Evolutionary conservation across 306 rosid species (phyloP).

Genomic region (Prunus armeniaca): DNA sequence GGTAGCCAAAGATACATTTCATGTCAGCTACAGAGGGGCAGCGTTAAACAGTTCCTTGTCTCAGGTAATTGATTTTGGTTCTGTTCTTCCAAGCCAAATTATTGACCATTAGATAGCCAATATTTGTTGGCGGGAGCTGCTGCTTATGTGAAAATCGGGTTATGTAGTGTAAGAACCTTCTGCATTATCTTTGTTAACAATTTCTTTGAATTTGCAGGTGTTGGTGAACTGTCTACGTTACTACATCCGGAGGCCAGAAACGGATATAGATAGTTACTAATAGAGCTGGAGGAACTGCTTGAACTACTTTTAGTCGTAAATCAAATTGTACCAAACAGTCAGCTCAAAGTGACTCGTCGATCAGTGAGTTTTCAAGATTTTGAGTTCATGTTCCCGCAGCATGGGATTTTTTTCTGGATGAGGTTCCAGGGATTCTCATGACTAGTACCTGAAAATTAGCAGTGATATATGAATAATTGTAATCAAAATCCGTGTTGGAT

Average conservation of each 20-base stretch:
- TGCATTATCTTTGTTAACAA: not conserved
- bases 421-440: conserved; percentile 2
- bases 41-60: conserved; percentile 76
- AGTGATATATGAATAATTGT: not conserved
- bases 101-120: not conserved
- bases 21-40: conserved; percentile 88
- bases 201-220: conserved; percentile 51
- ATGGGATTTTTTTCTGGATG: conserved; percentile 4
- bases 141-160: not conserved
- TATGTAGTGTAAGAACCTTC: not conserved
- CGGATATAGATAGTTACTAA: conserved; percentile 83
- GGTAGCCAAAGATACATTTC: conserved; percentile 90
- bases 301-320: conserved; percentile 8
- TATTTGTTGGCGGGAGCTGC: not conserved
- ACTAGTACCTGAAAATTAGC: not conserved
- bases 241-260: conserved; percentile 90
- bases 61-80: conserved; percentile 50
- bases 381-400: not conserved
- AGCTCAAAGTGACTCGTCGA: conserved; percentile 5
- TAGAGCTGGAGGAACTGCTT: not conserved
- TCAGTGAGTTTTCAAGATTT: conserved; percentile 5
- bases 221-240: conserved; percentile 84
- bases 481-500: not conserved
- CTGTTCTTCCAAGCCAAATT: not conserved
- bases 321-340: conserved; percentile 6